Percentiles rank a stretch among this genome's conserved stretches.
Conservation (phyloP, 2,329 filamentous ascomycete genomes). For the Onygenales sp. region DNA sequence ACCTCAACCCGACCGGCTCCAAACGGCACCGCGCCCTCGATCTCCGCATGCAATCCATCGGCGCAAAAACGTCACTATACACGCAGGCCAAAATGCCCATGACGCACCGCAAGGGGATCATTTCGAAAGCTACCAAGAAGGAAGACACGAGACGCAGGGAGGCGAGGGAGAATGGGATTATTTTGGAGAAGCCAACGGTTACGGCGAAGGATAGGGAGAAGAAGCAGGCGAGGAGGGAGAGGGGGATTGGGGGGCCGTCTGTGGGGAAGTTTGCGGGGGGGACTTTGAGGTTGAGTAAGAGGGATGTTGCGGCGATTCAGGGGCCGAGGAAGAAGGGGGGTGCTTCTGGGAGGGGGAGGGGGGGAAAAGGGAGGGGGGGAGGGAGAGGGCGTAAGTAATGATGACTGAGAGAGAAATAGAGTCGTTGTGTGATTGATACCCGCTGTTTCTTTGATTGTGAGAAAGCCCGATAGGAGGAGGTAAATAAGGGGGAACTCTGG, state of each 20-base stretch:
- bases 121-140: slow-evolving; percentile 51
- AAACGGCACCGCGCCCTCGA: slow-evolving; percentile 75
- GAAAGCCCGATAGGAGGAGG: no score
- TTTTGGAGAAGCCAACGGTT: slow-evolving; percentile 56
- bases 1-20: slow-evolving; percentile 60
- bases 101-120: slow-evolving; percentile 75
- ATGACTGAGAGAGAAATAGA: background rate
- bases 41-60: slow-evolving; percentile 70
- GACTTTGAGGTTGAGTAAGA: slow-evolving; percentile 65
- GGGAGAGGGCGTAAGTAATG: background rate
- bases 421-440: no score
- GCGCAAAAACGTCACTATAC: slow-evolving; percentile 65
- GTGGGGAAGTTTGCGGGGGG: slow-evolving; percentile 75
- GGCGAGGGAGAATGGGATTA: slow-evolving; percentile 81
- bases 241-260: slow-evolving; percentile 63
- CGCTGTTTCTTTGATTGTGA: no score
- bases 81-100: slow-evolving; percentile 84
- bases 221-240: slow-evolving; percentile 39
- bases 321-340: slow-evolving; percentile 34
- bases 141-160: slow-evolving; percentile 66
- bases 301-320: slow-evolving; percentile 65
- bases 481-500: no score
- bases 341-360: slow-evolving; percentile 15
- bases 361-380: background rate
- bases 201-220: slow-evolving; percentile 25